Evolutionary conservation across 805 yeast species (phyloP), one percentile per base, ranked within the genome.

Genomic region (Metschnikowia similis): DNA sequence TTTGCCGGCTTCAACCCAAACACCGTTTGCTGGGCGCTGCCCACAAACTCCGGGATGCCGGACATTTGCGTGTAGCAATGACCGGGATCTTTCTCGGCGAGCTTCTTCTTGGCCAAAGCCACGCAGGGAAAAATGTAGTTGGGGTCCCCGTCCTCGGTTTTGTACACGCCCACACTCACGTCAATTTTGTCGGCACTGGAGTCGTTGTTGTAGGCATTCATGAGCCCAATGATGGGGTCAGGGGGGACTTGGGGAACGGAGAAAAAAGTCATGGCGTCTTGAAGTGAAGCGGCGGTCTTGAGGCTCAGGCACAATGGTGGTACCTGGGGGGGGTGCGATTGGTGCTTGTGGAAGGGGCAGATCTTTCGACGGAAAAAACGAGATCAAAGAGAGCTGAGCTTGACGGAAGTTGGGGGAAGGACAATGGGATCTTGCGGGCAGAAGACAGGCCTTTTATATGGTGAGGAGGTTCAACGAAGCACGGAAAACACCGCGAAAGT

Each of bases 101-200:
- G 63, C 16, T 53, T 52, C 37, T 62, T 54, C 54, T 74, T 73
- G 43, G 77, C 76, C 45, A 57, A 55, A 26, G 58, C 54, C 28
- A 74, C 74, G 32, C 70, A 58, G 13, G 77, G 77, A 53, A 73
- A 71, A 8, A 66, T 60, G 56, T 64, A 70, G 55, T 57, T 41
- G 6, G 60, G 57, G 31, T 60, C 58, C 2, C 76, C 76, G 14
- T 61, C 59, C 46, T 67, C 75, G 31, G 70, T 67, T 48, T 72
- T 72, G 61, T 73, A 74, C n/a, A 75, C 78, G 11, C 79, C 79
- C 30, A 74, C 73, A 31, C 72, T 62, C 17, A 74, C 71, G 51
- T 74, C 77, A 29, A 74, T 63, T 55, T 73, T 72, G 32, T 59
- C 38, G 13, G 72, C 67, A 44, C 53, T 36, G 14, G 60, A 47